A percentile compares a stretch with the other conserved stretches of the same genome.
These are phyloP conservation scores for Sclerotinia subarctica DNA, from an alignment of 2,329 filamentous ascomycete genomes.

Conservation along the genomic window DNA sequence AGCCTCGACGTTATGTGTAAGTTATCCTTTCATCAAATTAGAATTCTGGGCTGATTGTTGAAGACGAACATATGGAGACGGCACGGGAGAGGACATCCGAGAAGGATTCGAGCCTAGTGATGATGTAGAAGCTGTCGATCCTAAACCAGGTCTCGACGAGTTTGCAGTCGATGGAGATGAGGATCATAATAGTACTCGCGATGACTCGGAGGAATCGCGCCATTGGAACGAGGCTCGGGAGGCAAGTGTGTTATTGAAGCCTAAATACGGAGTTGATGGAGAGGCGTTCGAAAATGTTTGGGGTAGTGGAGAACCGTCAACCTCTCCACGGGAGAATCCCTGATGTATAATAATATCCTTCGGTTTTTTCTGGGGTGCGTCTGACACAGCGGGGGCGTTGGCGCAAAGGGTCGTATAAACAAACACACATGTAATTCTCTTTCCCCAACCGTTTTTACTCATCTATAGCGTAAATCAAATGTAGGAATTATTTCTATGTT, in stretches of 20 bases:
- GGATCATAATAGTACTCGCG: conserved; percentile 32
- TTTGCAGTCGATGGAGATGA: conserved; percentile 37
- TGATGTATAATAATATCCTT: conserved; percentile 29
- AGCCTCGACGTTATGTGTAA: conserved; percentile 54
- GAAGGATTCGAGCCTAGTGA: conserved; percentile 53
- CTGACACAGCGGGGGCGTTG: not conserved
- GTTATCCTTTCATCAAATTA: conserved; percentile 27
- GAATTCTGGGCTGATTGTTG: conserved; percentile 10
- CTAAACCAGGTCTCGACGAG: conserved; percentile 40
- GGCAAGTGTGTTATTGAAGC: conserved; percentile 32
- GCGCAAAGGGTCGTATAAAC: not conserved
- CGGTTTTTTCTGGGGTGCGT: not conserved
- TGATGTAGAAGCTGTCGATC: conserved; percentile 42
- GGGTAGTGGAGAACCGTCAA: conserved; percentile 32
- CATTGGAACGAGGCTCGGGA: conserved; percentile 43
- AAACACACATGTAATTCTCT: not conserved
- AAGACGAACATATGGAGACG: conserved; percentile 47
- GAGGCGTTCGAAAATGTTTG: conserved; percentile 41
- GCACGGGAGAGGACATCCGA: conserved; percentile 49
- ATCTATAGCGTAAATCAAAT: not conserved
- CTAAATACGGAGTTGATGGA: conserved; percentile 38
- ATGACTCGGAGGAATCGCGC: conserved; percentile 43
- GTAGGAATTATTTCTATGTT: not conserved
- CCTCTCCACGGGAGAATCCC: conserved; percentile 35
- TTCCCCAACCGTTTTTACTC: not conserved